Evolutionary conservation across 352 stramenopile genomes (phyloP).

Genomic region (Globisporangium perplexum): DNA sequence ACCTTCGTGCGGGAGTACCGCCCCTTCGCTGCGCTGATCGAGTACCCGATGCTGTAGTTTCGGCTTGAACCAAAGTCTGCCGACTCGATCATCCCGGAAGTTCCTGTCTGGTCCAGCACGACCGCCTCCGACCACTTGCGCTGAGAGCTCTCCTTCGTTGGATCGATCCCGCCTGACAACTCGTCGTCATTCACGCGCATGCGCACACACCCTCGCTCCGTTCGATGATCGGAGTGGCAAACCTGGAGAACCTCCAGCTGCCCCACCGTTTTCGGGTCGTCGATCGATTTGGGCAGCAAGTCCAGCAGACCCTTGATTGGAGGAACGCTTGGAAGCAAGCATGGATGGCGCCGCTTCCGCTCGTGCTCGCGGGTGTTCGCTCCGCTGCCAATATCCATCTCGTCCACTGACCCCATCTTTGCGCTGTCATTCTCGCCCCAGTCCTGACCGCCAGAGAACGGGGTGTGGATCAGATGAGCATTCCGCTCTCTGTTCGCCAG

Average conservation of each 20-base stretch:
- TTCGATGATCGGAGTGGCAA: conserved; percentile 69
- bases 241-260: conserved; percentile 78
- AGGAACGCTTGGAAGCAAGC: conserved; percentile 72
- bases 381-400: background rate
- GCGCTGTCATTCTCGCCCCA: conserved; percentile 1
- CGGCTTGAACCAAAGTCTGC: conserved; percentile 54
- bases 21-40: conserved; percentile 65
- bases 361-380: conserved; percentile 17
- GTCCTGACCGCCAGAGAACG: background rate
- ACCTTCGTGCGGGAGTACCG: conserved; percentile 84
- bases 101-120: conserved; percentile 68
- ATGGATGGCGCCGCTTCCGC: conserved; percentile 50
- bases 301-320: conserved; percentile 80
- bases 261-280: conserved; percentile 47
- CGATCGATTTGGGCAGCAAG: conserved; percentile 67
- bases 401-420: background rate
- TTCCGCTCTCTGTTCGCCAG: conserved; percentile 33
- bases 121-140: conserved; percentile 72
- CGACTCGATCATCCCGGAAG: conserved; percentile 65
- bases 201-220: conserved; percentile 62
- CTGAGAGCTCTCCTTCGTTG: conserved; percentile 39
- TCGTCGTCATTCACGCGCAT: conserved; percentile 62
- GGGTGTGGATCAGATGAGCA: conserved; percentile 46
- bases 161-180: conserved; percentile 16
- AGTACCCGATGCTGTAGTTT: conserved; percentile 80